Evolutionary conservation across 192 early-diverging fungal genomes (phyloP).

Genomic region (Coemansia sp.): DNA sequence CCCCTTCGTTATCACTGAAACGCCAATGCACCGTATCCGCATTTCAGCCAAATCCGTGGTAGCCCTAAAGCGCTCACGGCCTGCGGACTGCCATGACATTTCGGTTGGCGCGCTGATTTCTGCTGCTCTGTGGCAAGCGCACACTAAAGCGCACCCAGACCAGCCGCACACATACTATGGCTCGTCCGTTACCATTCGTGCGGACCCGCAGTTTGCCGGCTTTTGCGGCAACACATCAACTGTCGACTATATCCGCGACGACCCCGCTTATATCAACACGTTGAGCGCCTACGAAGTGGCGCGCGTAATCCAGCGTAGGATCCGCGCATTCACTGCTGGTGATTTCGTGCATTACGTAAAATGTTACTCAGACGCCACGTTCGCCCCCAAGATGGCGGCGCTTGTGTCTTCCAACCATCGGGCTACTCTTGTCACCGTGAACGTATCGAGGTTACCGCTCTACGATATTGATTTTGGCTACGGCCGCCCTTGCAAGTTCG

Average conservation of each 20-base stretch:
- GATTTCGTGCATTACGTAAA: slow-evolving; percentile 18
- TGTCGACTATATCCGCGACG: slow-evolving; percentile 8
- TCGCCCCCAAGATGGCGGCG: not conserved
- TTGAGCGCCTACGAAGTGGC: not conserved
- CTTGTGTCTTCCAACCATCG: slow-evolving; percentile 4
- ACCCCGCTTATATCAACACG: not conserved
- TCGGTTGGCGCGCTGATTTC: slow-evolving; percentile 24
- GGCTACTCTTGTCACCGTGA: not conserved
- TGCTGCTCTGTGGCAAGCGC: slow-evolving; percentile 20
- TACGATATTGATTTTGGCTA: slow-evolving; percentile 31
- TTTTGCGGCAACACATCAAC: slow-evolving; percentile 30
- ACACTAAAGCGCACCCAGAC: not conserved
- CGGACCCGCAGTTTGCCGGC: slow-evolving; percentile 1
- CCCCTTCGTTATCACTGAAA: too few relatives aligned
- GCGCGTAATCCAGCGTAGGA: slow-evolving; percentile 4
- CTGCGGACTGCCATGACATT: not conserved
- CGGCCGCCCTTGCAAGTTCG: slow-evolving; percentile 12
- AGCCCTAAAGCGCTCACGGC: not conserved
- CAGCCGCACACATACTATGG: slow-evolving; percentile 16
- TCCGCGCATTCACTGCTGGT: slow-evolving; percentile 5
- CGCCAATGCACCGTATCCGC: slow-evolving; percentile 10
- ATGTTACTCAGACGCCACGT: not conserved
- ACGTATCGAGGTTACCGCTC: slow-evolving; percentile 14
- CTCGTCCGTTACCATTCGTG: slow-evolving; percentile 18
- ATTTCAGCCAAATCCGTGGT: not conserved